Evolutionary conservation across 495 filamentous ascomycete genomes (phyloP).

Genomic region (Trichoderma erinaceum): DNA sequence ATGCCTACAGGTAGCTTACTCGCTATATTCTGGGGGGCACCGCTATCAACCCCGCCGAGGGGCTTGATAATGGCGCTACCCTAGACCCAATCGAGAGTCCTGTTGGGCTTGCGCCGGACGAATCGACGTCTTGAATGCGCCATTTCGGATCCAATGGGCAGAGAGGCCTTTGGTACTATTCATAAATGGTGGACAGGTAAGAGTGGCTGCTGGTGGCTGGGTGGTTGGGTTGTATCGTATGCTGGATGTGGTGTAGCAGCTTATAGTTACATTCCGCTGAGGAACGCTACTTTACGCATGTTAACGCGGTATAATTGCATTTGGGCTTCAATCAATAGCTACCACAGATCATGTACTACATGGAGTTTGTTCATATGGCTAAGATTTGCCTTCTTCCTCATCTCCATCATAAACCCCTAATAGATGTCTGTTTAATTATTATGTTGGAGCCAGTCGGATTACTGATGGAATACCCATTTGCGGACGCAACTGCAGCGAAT

Average conservation of each 20-base stretch:
- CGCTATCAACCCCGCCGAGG: conserved; percentile 8
- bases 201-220: background rate
- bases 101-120: too few species aligned
- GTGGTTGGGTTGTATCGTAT: background rate
- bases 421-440: too few species aligned
- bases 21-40: background rate
- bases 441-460: too few species aligned
- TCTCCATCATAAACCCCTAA: too few species aligned
- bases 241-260: background rate
- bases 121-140: too few species aligned
- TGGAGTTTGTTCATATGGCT: too few species aligned
- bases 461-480: too few species aligned
- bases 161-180: background rate
- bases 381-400: too few species aligned
- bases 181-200: background rate
- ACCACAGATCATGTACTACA: background rate
- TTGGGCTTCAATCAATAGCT: too few species aligned
- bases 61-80: background rate
- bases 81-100: background rate
- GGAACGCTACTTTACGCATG: background rate
- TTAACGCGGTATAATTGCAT: too few species aligned
- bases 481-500: background rate
- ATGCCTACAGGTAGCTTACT: background rate
- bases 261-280: background rate
- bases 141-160: background rate